Conservation (phyloP, 345 rosid species). For the Eucalyptus coolabah region DNA sequence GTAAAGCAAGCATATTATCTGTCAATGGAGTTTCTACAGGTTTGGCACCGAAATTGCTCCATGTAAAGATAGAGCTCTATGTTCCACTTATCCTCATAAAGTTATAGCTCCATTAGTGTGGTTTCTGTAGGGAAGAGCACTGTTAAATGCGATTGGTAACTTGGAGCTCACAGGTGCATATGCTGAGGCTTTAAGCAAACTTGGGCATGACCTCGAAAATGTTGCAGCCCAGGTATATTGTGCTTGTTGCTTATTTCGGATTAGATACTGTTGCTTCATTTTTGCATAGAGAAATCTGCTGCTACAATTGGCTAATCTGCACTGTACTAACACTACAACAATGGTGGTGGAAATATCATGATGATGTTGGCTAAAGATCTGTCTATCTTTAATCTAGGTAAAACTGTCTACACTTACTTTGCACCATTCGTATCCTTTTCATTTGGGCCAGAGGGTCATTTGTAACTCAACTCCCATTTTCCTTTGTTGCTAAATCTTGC, state of each 20-base stretch:
- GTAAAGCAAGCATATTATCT: conserved; percentile 50
- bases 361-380: not conserved
- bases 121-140: conserved; percentile 42
- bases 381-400: not conserved
- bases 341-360: not conserved
- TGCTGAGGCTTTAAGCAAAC: conserved; percentile 36
- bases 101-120: not conserved
- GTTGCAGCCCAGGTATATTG: conserved; percentile 23
- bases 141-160: conserved; percentile 51
- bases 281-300: not conserved
- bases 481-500: not conserved
- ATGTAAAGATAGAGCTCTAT: not conserved
- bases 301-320: not conserved
- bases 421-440: not conserved
- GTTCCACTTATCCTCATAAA: not conserved
- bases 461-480: not conserved
- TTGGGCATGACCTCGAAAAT: conserved; percentile 33
- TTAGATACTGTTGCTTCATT: not conserved
- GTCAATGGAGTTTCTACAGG: conserved; percentile 57
- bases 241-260: not conserved
- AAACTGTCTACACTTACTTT: not conserved
- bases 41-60: not conserved
- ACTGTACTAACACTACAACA: not conserved
- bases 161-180: conserved; percentile 42
- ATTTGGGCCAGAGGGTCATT: not conserved